Conservation (phyloP, 2,329 filamentous ascomycete species). For the Curvularia verruculosa region DNA sequence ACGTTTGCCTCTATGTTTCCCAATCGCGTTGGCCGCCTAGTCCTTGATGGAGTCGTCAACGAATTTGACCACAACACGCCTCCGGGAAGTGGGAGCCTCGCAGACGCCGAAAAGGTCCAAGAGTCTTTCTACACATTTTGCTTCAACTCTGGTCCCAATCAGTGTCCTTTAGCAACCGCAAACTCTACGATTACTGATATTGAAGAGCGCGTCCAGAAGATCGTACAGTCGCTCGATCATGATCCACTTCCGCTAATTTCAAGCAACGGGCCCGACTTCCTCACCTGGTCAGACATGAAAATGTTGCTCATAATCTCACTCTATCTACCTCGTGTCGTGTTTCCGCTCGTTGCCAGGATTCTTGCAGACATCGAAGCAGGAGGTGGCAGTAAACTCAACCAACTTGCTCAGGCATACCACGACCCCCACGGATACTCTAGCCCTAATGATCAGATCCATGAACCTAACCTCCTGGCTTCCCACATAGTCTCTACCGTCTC, state of each 20-base stretch:
- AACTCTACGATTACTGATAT: slow-evolving; percentile 45
- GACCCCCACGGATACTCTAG: slow-evolving; percentile 37
- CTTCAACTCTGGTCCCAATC: slow-evolving; percentile 48
- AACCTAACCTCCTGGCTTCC: slow-evolving; percentile 8
- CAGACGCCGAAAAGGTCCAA: slow-evolving; percentile 54
- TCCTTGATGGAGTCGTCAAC: slow-evolving; percentile 57
- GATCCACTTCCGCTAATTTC: slow-evolving; percentile 48
- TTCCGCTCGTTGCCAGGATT: slow-evolving; percentile 44
- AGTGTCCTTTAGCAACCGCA: slow-evolving; percentile 50
- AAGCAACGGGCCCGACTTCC: slow-evolving; percentile 36
- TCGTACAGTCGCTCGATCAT: slow-evolving; percentile 49
- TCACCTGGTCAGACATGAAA: slow-evolving; percentile 52
- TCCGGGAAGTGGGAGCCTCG: slow-evolving; percentile 50
- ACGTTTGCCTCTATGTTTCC: slow-evolving; percentile 51
- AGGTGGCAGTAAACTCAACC: slow-evolving; percentile 29
- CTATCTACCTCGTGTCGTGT: slow-evolving; percentile 45
- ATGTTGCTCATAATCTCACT: slow-evolving; percentile 45
- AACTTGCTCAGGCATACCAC: slow-evolving; percentile 25
- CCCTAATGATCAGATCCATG: slow-evolving; percentile 27
- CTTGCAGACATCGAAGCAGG: slow-evolving; percentile 45
- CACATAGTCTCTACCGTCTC: slow-evolving; percentile 29
- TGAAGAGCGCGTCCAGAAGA: slow-evolving; percentile 38
- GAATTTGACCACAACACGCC: slow-evolving; percentile 43
- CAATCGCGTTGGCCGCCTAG: slow-evolving; percentile 41
- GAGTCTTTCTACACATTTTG: slow-evolving; percentile 55